Evolutionary conservation across 169 alveolate species (phyloP), one percentile per base, ranked within the genome.

Genomic region (Cryptosporidium sp.): DNA sequence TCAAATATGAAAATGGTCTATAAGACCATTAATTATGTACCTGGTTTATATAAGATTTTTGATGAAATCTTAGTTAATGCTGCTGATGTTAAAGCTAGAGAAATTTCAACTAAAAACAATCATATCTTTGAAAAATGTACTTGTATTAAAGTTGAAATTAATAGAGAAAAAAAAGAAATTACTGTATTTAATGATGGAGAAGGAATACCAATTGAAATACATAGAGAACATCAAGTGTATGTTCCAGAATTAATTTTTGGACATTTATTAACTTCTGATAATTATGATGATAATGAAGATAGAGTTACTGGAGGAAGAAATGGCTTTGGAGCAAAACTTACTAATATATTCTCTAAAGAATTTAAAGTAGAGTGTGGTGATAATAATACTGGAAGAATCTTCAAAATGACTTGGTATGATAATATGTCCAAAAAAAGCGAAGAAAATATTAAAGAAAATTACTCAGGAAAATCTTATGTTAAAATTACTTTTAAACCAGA

Each of bases 321-420:
- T 93, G 99, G 99, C 12, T 98, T 94, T 91, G 99, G 99, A 3
- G 99, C 99, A 18, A 99, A 99, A 92, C 95, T 99, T 69, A 97
- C 99, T 9, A 99, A 99, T 93, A 98, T 98, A 6, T 99, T 97
- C 93, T 96, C 99, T 35, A 96, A 93, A 52, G 97, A 97, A 86
- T 99, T 99, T 92, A 92, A 94, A 0, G 98, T 98, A 18, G 99
- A 98, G 85, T 97, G 99, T 61, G 99, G 96, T 0, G 99, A 99
- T 93, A 91, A 94, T 80, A 93, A 93, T 91, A 94, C 96, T 84
- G 93, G 91, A 89, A 95, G 91, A 93, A 86, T 94, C 75, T 96
- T 96, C 73, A 95, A 94, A 85, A 95, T 95, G 95, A 94, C 87
- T 68, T 97, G 98, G 97, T 75, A 86, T 31, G 94, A 97, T 69